phyloP scores from a whole-genome alignment of 768 basidiomycete species.

The Tylopilus balloui region DNA sequence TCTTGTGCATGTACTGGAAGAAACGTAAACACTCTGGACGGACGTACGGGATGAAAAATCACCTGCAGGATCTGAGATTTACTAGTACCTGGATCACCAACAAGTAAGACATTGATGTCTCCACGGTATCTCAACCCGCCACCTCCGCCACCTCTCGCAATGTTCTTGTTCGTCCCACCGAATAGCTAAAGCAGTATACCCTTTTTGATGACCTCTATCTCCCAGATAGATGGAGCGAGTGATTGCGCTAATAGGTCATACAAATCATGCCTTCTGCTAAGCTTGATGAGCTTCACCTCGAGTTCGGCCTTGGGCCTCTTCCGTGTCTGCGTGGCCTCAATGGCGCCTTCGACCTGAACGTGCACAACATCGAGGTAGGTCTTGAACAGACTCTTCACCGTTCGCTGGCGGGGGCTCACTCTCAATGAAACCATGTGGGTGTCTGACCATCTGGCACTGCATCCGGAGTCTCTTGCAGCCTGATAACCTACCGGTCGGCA shows the following conservation, averaged over 20 bases:
- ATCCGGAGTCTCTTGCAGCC: constrained; percentile 96
- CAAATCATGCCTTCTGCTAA: constrained; percentile 72
- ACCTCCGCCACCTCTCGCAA: constrained; percentile 87
- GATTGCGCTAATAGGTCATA: constrained; percentile 85
- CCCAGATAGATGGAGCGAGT: constrained; percentile 93
- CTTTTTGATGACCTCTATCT: constrained; percentile 99
- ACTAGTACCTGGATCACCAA: constrained; percentile 95
- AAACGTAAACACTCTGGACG: not conserved
- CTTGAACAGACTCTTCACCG: constrained; percentile 96
- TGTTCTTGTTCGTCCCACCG: constrained; percentile 96
- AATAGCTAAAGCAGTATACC: constrained; percentile 94
- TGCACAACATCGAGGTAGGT: constrained; percentile 97
- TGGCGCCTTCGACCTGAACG: constrained; percentile 54
- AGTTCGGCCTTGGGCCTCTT: constrained; percentile 59
- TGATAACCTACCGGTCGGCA: constrained; percentile 90
- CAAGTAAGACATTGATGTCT: constrained; percentile 95
- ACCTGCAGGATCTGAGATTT: constrained; percentile 95
- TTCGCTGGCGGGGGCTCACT: constrained; percentile 86
- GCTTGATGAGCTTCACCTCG: constrained; percentile 69
- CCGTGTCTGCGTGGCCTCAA: constrained; percentile 33
- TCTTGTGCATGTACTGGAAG: constrained; percentile 92
- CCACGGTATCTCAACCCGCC: constrained; percentile 96
- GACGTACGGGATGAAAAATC: constrained; percentile 24
- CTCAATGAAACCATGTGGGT: constrained; percentile 93
- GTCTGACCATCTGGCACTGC: constrained; percentile 98